These are phyloP conservation scores for Umbilicus rupestris DNA, from an alignment of 164 flowering plant genomes.

Conservation along the genomic window DNA sequence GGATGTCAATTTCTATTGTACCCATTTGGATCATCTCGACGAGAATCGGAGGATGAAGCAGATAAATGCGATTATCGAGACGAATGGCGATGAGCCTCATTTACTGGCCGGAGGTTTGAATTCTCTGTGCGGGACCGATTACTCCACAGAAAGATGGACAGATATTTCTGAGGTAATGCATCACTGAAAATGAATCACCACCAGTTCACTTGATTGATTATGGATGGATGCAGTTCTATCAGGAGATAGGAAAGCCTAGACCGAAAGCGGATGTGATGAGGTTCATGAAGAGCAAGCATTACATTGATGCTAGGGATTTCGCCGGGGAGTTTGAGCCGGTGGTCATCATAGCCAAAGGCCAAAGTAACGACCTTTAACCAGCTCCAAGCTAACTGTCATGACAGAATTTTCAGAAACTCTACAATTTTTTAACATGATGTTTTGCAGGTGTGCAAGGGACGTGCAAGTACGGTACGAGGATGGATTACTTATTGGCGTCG, in stretches of 20 bases:
- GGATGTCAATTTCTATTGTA: conserved; percentile 71
- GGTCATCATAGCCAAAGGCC: conserved; percentile 92
- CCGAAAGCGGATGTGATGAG: conserved; percentile 87
- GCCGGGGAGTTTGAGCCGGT: conserved; percentile 88
- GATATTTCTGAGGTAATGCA: conserved; percentile 89
- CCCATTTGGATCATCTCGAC: conserved; percentile 84
- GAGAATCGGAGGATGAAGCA: conserved; percentile 97
- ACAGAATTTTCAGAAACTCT: not conserved
- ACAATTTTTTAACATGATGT: not conserved
- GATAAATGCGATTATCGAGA: conserved; percentile 58
- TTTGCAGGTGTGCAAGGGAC: conserved; percentile 90
- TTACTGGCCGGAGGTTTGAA: conserved; percentile 86
- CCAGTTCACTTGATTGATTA: not conserved
- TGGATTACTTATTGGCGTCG: conserved; percentile 77
- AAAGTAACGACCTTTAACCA: conserved; percentile 31
- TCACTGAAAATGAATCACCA: too few relatives aligned
- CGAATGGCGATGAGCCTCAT: conserved; percentile 52
- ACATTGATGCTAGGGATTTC: conserved; percentile 72
- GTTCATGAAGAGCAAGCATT: conserved; percentile 55
- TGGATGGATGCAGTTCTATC: conserved; percentile 50
- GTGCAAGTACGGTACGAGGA: conserved; percentile 90
- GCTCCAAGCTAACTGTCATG: too few relatives aligned
- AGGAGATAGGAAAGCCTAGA: conserved; percentile 86
- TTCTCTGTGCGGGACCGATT: conserved; percentile 76
- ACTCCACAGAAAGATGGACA: conserved; percentile 80